A percentile compares a stretch with the other conserved stretches of the same genome.
These are phyloP conservation scores for Boletus tomentosulus DNA, from an alignment of 768 basidiomycete species.

Conservation along the genomic window DNA sequence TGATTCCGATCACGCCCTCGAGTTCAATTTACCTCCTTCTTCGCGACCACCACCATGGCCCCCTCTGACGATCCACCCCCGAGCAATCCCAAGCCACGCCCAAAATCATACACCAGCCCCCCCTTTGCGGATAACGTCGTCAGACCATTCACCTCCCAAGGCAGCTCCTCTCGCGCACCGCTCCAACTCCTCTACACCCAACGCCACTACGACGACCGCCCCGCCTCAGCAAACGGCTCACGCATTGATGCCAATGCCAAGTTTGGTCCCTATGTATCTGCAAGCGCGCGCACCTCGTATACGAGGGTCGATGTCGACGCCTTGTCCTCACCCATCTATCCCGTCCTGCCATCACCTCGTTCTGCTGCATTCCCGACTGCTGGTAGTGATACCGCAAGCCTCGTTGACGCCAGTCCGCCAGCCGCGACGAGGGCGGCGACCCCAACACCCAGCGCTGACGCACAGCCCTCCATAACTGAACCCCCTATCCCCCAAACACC, in stretches of 20 bases:
- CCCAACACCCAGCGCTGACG: constrained; percentile 2
- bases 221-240: constrained; percentile 14
- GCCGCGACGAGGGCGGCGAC: neutral
- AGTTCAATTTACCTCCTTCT: neutral
- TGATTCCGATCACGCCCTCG: too few relatives aligned
- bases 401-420: neutral
- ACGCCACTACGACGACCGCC: constrained; percentile 13
- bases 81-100: neutral
- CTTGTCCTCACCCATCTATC: constrained; percentile 16
- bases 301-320: constrained; percentile 45
- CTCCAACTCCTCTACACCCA: constrained; percentile 7
- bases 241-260: constrained; percentile 3
- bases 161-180: constrained; percentile 10
- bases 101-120: constrained; percentile 10
- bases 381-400: neutral
- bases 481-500: constrained; percentile 51
- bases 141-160: constrained; percentile 29
- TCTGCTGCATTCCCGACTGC: neutral
- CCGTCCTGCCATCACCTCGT: constrained; percentile 22
- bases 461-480: constrained; percentile 7
- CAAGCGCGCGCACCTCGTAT: constrained; percentile 50
- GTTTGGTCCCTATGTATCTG: constrained; percentile 29
- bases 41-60: neutral
- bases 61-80: neutral
- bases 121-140: constrained; percentile 26